These are phyloP conservation scores for Rhizopogon hawkerae DNA, from an alignment of 1,284 basidiomycete genomes.

Conservation along the genomic window DNA sequence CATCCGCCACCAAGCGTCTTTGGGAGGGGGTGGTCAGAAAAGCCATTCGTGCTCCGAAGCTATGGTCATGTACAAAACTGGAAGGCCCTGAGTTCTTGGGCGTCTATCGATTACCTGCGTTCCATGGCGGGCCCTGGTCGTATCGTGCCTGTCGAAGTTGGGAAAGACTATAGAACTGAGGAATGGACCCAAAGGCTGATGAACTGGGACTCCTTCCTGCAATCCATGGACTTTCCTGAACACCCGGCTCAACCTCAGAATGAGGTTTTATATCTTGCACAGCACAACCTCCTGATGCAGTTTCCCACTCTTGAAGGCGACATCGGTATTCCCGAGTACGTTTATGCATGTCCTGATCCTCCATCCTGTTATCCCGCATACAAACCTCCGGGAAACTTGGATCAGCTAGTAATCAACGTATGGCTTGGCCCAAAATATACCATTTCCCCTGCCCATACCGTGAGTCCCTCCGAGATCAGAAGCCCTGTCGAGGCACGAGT, in stretches of 20 bases:
- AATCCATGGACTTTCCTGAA: constrained; percentile 39
- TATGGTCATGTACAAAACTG: constrained; percentile 56
- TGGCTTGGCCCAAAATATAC: constrained; percentile 83
- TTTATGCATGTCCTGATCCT: constrained; percentile 58
- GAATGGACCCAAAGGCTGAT: constrained; percentile 83
- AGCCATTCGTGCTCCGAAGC: constrained; percentile 68
- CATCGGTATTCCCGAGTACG: constrained; percentile 79
- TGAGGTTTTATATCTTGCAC: constrained; percentile 76
- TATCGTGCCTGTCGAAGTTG: constrained; percentile 86
- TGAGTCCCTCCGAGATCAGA: constrained; percentile 32
- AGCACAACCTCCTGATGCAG: constrained; percentile 80
- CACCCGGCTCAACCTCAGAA: constrained; percentile 12
- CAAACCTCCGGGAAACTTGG: constrained; percentile 56
- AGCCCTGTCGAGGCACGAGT: neutral
- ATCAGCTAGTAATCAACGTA: constrained; percentile 69
- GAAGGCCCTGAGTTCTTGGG: constrained; percentile 70
- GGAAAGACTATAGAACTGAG: constrained; percentile 71
- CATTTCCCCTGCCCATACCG: constrained; percentile 86
- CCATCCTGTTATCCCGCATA: constrained; percentile 46
- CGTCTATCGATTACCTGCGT: constrained; percentile 58
- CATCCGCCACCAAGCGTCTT: constrained; percentile 53
- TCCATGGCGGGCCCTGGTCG: constrained; percentile 67
- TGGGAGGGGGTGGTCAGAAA: constrained; percentile 30
- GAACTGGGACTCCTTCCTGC: constrained; percentile 69
- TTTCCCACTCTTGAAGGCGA: constrained; percentile 75